Evolutionary conservation across 2,329 filamentous ascomycete species (phyloP), one percentile per base, ranked within the genome.

Genomic region (Neonectria hederae): DNA sequence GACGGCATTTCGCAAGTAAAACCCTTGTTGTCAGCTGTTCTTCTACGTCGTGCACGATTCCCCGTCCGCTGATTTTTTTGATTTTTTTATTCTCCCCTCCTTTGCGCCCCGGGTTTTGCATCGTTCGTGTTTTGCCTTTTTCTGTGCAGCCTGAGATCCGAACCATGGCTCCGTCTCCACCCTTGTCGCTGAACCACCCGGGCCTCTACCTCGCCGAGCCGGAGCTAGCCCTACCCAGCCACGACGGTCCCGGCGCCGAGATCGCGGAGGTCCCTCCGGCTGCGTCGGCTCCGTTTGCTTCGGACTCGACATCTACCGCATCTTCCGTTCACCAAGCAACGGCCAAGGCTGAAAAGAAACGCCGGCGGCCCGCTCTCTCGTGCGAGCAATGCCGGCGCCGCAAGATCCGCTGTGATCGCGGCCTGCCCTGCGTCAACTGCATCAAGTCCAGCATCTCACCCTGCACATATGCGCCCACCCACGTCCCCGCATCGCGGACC

Each of bases 391-490:
- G 89, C 70, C 81, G 88, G 46, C 83, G 78, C 59, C 85, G 87
- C 43, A 91, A 90, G 75, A 85, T 90, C 63, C 82, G 83, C 51
- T 90, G 88, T 71, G 85, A 90, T 71, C 84, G 86, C 53, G 83
- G 84, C 63, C 75, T 78, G 7, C 89, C 89, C 1, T 90, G 88
- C 70, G 82, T 80, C 63, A 87, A 88, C 62, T 90, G 89, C 70
- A 63, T 84, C n/a, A 83, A 84, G 66, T 85, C 86, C 22, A 83
- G 83, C 67, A 85, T 83, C 43, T 80, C 82, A 6, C 80, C 80
- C 21, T 90, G 89, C 70, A 80, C 85, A 1, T 90, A 88, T 69
- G 78, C 76, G 26, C 75, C 80, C 35, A 69, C 76, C 40, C 77
- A 79, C 42, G 65, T 75, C 17, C 78, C 78, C 2, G 72, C 73